Evolutionary conservation across 2,329 filamentous ascomycete species (phyloP).

Genomic region (Exophiala sp.): DNA sequence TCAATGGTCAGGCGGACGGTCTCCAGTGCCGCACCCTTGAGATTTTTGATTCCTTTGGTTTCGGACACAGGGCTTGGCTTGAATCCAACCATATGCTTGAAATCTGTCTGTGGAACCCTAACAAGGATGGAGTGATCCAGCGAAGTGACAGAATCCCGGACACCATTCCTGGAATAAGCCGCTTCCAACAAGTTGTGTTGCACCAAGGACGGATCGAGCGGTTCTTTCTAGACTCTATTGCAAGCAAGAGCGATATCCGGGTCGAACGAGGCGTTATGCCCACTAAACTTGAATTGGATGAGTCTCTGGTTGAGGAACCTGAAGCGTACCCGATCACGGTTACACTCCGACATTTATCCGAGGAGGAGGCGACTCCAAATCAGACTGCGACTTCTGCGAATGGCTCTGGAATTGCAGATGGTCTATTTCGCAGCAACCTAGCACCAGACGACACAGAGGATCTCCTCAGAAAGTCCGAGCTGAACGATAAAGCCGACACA

Average conservation of each 20-base stretch:
- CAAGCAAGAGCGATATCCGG: constrained; percentile 38
- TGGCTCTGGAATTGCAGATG: constrained; percentile 40
- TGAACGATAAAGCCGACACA: constrained; percentile 46
- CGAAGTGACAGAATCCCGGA: constrained; percentile 58
- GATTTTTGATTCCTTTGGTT: constrained; percentile 67
- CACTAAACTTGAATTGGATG: constrained; percentile 50
- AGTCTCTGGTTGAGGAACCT: constrained; percentile 42
- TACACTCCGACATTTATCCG: constrained; percentile 51
- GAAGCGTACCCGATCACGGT: constrained; percentile 57
- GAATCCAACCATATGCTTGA: constrained; percentile 66
- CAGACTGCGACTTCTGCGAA: constrained; percentile 36
- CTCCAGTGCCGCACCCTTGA: constrained; percentile 63
- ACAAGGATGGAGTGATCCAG: constrained; percentile 49
- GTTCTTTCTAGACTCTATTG: constrained; percentile 58
- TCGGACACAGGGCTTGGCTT: constrained; percentile 58
- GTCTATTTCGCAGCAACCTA: constrained; percentile 56
- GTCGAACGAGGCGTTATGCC: constrained; percentile 59
- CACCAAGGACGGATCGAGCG: constrained; percentile 66
- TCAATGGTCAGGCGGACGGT: constrained; percentile 47
- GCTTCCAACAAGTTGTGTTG: constrained; percentile 60
- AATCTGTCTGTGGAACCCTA: constrained; percentile 57
- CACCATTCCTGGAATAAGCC: constrained; percentile 55
- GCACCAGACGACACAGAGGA: constrained; percentile 53
- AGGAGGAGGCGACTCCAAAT: constrained; percentile 52
- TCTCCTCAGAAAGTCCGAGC: constrained; percentile 39